Evolutionary conservation across 805 yeast species (phyloP).

Genomic region (Ogataea sp.): DNA sequence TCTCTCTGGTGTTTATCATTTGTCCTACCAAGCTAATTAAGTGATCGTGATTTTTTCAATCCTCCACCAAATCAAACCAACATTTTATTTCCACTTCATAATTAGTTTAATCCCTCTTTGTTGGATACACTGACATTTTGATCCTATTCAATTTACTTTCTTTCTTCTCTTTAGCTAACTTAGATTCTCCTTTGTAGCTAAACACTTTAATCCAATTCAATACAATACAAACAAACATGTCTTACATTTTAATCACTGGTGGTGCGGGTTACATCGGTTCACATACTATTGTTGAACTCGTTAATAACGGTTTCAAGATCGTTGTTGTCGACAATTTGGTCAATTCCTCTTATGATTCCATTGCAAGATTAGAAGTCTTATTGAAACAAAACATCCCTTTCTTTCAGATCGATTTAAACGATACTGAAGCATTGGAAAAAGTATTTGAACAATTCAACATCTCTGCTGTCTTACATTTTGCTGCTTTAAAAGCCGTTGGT

Average conservation of each 20-base stretch:
- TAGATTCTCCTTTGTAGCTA: too few species aligned
- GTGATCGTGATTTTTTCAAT: not conserved
- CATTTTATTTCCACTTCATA: too few species aligned
- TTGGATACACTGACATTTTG: too few species aligned
- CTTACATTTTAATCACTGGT: conserved; percentile 58
- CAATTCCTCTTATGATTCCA: conserved; percentile 61
- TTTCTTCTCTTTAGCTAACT: too few species aligned
- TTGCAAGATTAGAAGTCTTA: conserved; percentile 51
- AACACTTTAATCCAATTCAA: too few species aligned
- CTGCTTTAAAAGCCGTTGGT: conserved; percentile 79
- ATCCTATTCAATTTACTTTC: too few species aligned
- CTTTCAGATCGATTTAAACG: conserved; percentile 46
- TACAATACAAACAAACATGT: conserved; percentile 6
- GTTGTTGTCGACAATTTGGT: conserved; percentile 65
- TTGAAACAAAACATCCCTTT: conserved; percentile 45
- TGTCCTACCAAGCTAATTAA: too few species aligned
- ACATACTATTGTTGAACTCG: conserved; percentile 61
- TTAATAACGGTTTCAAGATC: conserved; percentile 56
- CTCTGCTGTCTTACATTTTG: conserved; percentile 65
- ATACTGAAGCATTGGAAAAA: conserved; percentile 35
- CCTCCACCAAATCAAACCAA: not conserved
- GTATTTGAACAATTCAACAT: conserved; percentile 44
- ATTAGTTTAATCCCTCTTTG: too few species aligned
- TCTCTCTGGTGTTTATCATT: too few species aligned
- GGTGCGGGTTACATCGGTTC: conserved; percentile 88